Conservation (phyloP, 148 eudicot species). For the Gaultheria prostrata region DNA sequence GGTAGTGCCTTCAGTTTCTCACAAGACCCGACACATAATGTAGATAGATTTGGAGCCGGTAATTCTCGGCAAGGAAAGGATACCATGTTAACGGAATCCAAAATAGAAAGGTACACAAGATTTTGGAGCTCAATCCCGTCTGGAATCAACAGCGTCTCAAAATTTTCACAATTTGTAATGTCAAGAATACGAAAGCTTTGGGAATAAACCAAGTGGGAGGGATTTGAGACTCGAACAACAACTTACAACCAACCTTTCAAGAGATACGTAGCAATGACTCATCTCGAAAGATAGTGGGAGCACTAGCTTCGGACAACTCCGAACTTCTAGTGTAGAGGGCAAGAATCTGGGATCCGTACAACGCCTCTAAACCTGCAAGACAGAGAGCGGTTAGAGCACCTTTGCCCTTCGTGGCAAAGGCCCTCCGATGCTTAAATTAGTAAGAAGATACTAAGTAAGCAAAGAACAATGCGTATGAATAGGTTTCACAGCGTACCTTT, state of each 20-base stretch:
- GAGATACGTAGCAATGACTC: too few species aligned
- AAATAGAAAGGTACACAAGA: not conserved
- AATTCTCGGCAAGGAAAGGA: not conserved
- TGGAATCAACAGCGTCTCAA: not conserved
- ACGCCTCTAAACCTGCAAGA: too few species aligned
- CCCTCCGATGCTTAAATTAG: too few species aligned
- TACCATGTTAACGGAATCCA: not conserved
- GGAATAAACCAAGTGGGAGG: not conserved
- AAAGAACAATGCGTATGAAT: too few species aligned
- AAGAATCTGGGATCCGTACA: too few species aligned
- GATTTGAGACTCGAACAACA: not conserved
- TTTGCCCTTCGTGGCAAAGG: too few species aligned
- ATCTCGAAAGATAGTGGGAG: not conserved
- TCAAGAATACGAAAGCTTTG: not conserved
- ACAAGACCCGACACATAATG: accelerated
- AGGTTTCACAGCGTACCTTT: too few species aligned
- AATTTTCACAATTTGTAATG: not conserved
- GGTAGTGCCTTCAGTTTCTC: not conserved
- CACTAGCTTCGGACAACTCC: not conserved
- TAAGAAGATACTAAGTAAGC: too few species aligned
- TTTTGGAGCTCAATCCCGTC: not conserved
- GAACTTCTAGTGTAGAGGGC: too few species aligned
- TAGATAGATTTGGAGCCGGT: not conserved
- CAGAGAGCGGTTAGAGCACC: too few species aligned
- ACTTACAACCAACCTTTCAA: too few species aligned